These are phyloP conservation scores for Pseudogymnoascus sp. DNA, from an alignment of 2,329 filamentous ascomycete species.

Conservation along the genomic window DNA sequence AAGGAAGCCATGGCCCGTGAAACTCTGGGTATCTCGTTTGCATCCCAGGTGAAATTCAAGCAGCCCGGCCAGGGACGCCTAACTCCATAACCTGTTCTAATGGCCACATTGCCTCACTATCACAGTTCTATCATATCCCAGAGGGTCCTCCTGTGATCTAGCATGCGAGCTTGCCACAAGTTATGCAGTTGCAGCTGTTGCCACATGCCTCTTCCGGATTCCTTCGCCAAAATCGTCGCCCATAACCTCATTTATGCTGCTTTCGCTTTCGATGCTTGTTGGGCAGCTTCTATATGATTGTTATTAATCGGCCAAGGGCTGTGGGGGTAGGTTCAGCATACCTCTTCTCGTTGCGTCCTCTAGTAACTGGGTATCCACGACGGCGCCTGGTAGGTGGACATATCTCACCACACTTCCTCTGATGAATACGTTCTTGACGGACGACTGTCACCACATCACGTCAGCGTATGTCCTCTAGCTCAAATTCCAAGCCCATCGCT, in stretches of 20 bases:
- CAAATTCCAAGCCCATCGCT: background rate
- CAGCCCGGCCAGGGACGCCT: slow-evolving; percentile 5
- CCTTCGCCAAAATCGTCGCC: background rate
- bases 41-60: slow-evolving; percentile 6
- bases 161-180: background rate
- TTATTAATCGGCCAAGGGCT: slow-evolving; percentile 12
- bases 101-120: background rate
- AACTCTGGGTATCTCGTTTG: slow-evolving; percentile 8
- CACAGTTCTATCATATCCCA: slow-evolving; percentile 5
- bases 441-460: slow-evolving; percentile 40
- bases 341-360: slow-evolving; percentile 65
- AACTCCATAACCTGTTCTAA: slow-evolving; percentile 9
- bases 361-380: slow-evolving; percentile 62
- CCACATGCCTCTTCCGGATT: background rate
- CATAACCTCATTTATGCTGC: background rate
- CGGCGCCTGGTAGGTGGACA: slow-evolving; percentile 60
- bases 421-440: slow-evolving; percentile 72
- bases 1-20: background rate
- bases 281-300: slow-evolving; percentile 37
- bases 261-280: slow-evolving; percentile 42
- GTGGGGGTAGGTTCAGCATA: slow-evolving; percentile 27
- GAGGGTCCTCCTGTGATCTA: background rate
- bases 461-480: background rate
- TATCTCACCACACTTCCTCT: slow-evolving; percentile 69
- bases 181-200: background rate